Conservation (phyloP, 331 rosid genomes). For the Quercus lobata region DNA sequence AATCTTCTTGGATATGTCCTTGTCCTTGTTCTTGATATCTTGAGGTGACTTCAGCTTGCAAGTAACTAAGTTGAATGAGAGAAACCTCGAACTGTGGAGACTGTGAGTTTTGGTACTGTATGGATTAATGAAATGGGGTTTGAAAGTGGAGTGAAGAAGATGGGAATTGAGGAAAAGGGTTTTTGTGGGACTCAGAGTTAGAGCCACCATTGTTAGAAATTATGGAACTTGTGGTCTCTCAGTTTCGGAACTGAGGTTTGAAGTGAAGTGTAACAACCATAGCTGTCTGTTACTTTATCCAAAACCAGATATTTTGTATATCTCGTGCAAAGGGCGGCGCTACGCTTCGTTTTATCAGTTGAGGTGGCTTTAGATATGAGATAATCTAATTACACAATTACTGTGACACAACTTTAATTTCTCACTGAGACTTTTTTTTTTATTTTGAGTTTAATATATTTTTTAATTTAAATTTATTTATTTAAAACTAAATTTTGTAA, state of each 20-base stretch:
- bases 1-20: constrained; percentile 51
- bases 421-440: too few species aligned
- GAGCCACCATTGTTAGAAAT: constrained; percentile 37
- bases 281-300: constrained; percentile 56
- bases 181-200: constrained; percentile 27
- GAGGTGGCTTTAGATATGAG: too few species aligned
- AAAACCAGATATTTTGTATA: too few species aligned
- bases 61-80: constrained; percentile 23
- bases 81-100: constrained; percentile 17
- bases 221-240: constrained; percentile 1
- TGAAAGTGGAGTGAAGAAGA: constrained; percentile 30
- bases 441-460: too few species aligned
- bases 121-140: constrained; percentile 18
- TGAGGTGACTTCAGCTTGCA: constrained; percentile 50
- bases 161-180: constrained; percentile 37
- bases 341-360: too few species aligned
- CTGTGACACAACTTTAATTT: too few species aligned
- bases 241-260: neutral
- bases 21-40: constrained; percentile 36
- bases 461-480: too few species aligned
- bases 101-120: constrained; percentile 7
- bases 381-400: too few species aligned
- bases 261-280: constrained; percentile 44
- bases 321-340: too few species aligned
- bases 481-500: too few species aligned